phyloP scores from a whole-genome alignment of 192 early-diverging fungal genomes.

The Thamnidium elegans region DNA sequence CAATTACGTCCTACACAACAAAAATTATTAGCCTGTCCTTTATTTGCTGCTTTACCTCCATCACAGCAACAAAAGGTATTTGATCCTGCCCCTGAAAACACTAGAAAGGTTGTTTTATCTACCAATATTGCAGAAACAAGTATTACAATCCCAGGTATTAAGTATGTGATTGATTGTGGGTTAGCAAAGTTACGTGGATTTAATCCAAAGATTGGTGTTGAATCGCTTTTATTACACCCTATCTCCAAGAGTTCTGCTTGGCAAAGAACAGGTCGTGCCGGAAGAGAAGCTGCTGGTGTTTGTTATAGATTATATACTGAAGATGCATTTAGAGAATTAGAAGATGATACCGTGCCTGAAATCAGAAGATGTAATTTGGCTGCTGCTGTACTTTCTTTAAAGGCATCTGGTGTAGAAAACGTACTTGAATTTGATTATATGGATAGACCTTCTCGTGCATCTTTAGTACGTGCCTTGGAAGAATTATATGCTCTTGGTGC shows the following conservation, averaged over 20 bases:
- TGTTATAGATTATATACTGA: conserved; percentile 96
- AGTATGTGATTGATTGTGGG: conserved; percentile 93
- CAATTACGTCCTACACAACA: conserved; percentile 52
- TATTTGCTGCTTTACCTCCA: conserved; percentile 91
- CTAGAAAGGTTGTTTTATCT: conserved; percentile 89
- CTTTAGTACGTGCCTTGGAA: conserved; percentile 79
- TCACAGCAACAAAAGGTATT: conserved; percentile 89
- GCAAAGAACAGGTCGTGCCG: conserved; percentile 94
- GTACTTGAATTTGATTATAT: conserved; percentile 93
- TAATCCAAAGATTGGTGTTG: conserved; percentile 83
- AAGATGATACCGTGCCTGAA: conserved; percentile 84
- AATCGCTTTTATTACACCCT: conserved; percentile 81
- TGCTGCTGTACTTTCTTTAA: conserved; percentile 81
- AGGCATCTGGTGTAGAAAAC: conserved; percentile 88
- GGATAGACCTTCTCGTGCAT: conserved; percentile 79
- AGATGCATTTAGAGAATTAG: conserved; percentile 67
- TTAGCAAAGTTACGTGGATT: conserved; percentile 89
- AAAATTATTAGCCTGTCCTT: conserved; percentile 76
- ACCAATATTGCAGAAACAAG: conserved; percentile 99
- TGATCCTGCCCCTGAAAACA: conserved; percentile 76
- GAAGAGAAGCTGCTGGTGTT: conserved; percentile 86
- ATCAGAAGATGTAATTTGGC: conserved; percentile 92
- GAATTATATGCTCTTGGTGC: conserved; percentile 88
- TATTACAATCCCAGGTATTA: conserved; percentile 92
- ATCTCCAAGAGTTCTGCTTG: conserved; percentile 89